Evolutionary conservation across 768 basidiomycete species (phyloP).

Genomic region (Suillus paluster): DNA sequence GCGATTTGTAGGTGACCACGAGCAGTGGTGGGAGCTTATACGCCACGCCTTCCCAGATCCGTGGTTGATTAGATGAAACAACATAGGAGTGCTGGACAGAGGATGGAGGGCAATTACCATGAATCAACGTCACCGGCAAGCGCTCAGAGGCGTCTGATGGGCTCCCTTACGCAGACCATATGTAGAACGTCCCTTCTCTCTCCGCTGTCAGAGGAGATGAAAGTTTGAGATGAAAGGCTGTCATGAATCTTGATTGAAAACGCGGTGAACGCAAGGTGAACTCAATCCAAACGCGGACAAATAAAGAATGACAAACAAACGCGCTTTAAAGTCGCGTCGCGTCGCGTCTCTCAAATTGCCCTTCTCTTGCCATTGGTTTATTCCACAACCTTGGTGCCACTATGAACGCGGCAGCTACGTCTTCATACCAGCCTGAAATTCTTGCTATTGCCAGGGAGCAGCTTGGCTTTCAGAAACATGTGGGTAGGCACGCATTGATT

Average conservation of each 20-base stretch:
- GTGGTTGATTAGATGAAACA: neutral
- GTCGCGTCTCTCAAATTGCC: neutral
- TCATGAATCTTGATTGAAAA: too few species aligned
- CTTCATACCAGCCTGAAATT: neutral
- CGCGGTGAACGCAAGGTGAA: too few species aligned
- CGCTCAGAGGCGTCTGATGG: neutral
- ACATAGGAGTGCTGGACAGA: neutral
- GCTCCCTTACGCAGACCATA: neutral
- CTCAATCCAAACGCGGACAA: neutral
- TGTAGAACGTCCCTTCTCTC: neutral
- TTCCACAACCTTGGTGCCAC: neutral
- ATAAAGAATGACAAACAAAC: slow-evolving; percentile 10
- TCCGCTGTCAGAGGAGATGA: too few species aligned
- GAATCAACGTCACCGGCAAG: neutral
- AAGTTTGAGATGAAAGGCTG: neutral
- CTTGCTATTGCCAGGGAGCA: slow-evolving; percentile 19
- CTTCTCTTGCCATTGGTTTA: neutral
- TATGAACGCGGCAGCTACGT: neutral
- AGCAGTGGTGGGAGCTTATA: neutral
- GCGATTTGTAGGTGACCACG: too few species aligned
- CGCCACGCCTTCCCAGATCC: neutral
- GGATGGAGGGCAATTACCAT: neutral
- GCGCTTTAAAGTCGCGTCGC: slow-evolving; percentile 14
- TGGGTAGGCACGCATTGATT: slow-evolving; percentile 14
- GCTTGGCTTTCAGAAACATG: slow-evolving; percentile 11